Conservation (phyloP, 768 basidiomycete genomes). For the Asterophora parasitica region DNA sequence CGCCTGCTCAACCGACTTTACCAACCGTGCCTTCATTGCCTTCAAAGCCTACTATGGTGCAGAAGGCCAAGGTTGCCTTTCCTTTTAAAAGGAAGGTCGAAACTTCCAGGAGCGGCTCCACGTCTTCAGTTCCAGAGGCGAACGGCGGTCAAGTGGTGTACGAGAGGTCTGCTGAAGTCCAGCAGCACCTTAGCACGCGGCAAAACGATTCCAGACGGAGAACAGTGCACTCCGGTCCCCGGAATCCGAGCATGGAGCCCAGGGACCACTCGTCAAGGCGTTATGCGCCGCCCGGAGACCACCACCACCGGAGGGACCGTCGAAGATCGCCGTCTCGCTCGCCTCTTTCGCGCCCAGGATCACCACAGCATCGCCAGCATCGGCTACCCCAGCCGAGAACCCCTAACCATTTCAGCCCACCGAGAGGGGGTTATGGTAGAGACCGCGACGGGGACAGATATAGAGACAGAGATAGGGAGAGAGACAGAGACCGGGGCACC, state of each 20-base stretch:
- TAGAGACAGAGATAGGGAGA: conserved; percentile 27
- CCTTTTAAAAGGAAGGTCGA: conserved; percentile 65
- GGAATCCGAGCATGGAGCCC: conserved; percentile 29
- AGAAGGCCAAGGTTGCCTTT: conserved; percentile 56
- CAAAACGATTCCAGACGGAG: conserved; percentile 31
- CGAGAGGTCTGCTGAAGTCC: conserved; percentile 42
- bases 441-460: conserved; percentile 29
- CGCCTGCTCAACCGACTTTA: conserved; percentile 17
- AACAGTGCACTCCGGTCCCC: conserved; percentile 27
- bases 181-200: conserved; percentile 27
- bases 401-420: conserved; percentile 34
- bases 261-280: conserved; percentile 17
- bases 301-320: conserved; percentile 20
- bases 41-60: conserved; percentile 26
- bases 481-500: conserved; percentile 24
- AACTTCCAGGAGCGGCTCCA: conserved; percentile 11
- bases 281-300: conserved; percentile 19
- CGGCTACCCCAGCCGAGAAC: conserved; percentile 36
- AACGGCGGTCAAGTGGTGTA: conserved; percentile 26
- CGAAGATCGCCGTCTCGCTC: conserved; percentile 23
- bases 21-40: conserved; percentile 26
- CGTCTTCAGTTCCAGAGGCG: conserved; percentile 12
- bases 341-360: conserved; percentile 28
- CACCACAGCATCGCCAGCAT: conserved; percentile 34
- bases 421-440: conserved; percentile 30